A percentile compares a stretch with the other conserved stretches of the same genome.
Conservation (phyloP, 139 green algal species). For the Picochlorum sp. region DNA sequence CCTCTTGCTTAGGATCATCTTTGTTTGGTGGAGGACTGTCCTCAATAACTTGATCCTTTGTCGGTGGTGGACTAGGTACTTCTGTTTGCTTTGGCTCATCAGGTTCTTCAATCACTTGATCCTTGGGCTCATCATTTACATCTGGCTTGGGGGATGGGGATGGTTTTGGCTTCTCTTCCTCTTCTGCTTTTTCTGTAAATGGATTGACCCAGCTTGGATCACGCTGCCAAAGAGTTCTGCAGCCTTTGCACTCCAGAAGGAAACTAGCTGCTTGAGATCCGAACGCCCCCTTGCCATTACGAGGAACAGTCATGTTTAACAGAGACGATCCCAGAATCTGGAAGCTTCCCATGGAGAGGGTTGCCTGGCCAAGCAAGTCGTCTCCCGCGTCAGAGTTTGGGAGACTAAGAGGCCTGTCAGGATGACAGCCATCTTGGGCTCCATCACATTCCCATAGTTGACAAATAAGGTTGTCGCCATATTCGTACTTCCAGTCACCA, state of each 20-base stretch:
- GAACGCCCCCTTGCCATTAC: not conserved
- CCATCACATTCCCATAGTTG: conserved; percentile 24
- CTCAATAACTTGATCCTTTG: too few relatives aligned
- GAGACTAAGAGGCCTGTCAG: not conserved
- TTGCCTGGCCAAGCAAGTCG: conserved; percentile 10
- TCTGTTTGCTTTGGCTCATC: not conserved
- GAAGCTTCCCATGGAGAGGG: not conserved
- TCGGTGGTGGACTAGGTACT: not conserved
- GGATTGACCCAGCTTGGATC: not conserved
- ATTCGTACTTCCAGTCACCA: conserved; percentile 5
- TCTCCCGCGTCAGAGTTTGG: conserved; percentile 9
- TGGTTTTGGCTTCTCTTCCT: not conserved
- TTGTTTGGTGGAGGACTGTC: too few relatives aligned
- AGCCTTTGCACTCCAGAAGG: not conserved
- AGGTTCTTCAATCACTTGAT: not conserved
- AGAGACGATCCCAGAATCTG: not conserved
- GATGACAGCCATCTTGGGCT: conserved; percentile 9
- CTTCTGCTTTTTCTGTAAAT: not conserved
- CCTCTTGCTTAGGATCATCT: too few relatives aligned
- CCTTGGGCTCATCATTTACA: not conserved
- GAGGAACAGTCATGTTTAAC: conserved; percentile 3
- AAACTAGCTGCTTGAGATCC: not conserved
- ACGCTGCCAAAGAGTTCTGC: not conserved
- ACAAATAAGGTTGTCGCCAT: conserved; percentile 7
- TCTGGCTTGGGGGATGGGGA: not conserved